Conservation (phyloP, 2,329 filamentous ascomycete species). For the Emmonsiellopsis sp. region DNA sequence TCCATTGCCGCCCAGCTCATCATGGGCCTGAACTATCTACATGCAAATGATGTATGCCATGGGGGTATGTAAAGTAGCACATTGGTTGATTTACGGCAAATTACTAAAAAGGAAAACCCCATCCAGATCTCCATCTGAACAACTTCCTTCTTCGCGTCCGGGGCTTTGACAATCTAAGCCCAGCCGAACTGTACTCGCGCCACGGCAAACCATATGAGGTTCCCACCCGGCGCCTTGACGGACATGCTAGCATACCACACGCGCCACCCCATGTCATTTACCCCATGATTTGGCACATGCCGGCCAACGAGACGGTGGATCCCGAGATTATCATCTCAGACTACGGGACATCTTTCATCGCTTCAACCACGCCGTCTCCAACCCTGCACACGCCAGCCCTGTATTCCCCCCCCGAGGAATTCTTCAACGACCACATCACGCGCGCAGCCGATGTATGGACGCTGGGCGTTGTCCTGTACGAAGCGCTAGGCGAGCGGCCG, state of each 20-base stretch:
- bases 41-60: constrained; percentile 8
- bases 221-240: constrained; percentile 13
- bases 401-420: constrained; percentile 14
- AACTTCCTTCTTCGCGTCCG: constrained; percentile 14
- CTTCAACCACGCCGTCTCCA: constrained; percentile 12
- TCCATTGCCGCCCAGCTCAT: too few relatives aligned
- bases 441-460: constrained; percentile 16
- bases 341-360: constrained; percentile 16
- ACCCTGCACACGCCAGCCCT: constrained; percentile 15
- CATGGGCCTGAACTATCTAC: too few relatives aligned
- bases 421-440: constrained; percentile 10
- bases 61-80: constrained; percentile 9
- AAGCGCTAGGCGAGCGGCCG: constrained; percentile 14
- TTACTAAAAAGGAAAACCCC: constrained; percentile 1
- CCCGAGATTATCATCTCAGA: constrained; percentile 17
- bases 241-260: constrained; percentile 13
- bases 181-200: constrained; percentile 12
- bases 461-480: constrained; percentile 13
- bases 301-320: constrained; percentile 12
- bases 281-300: constrained; percentile 13
- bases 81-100: not conserved
- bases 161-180: constrained; percentile 12
- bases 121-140: constrained; percentile 12
- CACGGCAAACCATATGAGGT: constrained; percentile 13
- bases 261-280: constrained; percentile 13